Evolutionary conservation across 2,329 filamentous ascomycete genomes (phyloP).

Genomic region (Fusarium sp.): DNA sequence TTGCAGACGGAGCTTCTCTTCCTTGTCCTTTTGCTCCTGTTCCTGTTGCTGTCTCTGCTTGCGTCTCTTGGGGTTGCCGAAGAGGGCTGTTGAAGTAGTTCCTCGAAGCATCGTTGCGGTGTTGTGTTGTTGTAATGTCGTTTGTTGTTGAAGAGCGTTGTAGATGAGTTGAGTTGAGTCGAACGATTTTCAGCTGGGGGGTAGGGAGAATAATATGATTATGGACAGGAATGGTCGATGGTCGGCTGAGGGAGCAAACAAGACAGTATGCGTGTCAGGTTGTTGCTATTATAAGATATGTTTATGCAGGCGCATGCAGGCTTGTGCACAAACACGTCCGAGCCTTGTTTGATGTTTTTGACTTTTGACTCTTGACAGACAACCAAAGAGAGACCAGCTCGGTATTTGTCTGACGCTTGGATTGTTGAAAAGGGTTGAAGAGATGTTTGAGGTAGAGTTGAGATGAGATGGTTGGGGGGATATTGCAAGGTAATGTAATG

Average conservation of each 20-base stretch:
- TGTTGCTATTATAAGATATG: constrained; percentile 30
- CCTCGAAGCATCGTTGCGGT: constrained; percentile 36
- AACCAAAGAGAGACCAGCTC: constrained; percentile 31
- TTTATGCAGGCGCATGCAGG: constrained; percentile 24
- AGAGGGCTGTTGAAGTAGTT: constrained; percentile 39
- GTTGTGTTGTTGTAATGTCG: not conserved
- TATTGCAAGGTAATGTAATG: not conserved
- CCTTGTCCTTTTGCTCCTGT: constrained; percentile 35
- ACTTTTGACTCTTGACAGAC: not conserved
- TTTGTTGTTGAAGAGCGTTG: not conserved
- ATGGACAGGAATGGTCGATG: constrained; percentile 13
- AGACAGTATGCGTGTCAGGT: constrained; percentile 34
- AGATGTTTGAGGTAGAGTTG: not conserved
- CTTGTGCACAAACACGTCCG: constrained; percentile 27
- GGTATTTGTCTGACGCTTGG: constrained; percentile 6
- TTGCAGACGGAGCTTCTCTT: constrained; percentile 39
- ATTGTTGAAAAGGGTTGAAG: not conserved
- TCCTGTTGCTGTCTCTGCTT: constrained; percentile 43
- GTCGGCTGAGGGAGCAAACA: constrained; percentile 22
- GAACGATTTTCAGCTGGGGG: constrained; percentile 18
- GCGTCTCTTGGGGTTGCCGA: constrained; percentile 43
- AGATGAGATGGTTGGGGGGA: not conserved
- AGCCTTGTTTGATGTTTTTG: constrained; percentile 22
- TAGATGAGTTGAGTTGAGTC: constrained; percentile 1
- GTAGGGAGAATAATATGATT: not conserved